Conservation (phyloP, 371 early-diverging fungal species). For the Parasitella parasitica region DNA sequence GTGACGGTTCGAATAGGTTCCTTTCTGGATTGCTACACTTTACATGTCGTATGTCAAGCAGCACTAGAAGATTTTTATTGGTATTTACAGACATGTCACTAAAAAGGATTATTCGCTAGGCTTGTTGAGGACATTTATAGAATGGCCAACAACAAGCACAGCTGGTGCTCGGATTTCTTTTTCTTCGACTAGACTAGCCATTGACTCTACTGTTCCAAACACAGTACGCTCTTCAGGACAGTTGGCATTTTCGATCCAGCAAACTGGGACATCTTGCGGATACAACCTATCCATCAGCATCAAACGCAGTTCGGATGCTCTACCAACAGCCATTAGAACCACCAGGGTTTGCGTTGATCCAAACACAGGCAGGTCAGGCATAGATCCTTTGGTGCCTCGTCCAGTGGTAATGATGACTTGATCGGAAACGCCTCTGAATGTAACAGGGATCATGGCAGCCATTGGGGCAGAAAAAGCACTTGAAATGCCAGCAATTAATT, state of each 20-base stretch:
- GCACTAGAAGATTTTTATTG: background rate
- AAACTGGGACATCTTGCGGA: conserved; percentile 59
- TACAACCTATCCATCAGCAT: conserved; percentile 58
- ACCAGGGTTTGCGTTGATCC: conserved; percentile 71
- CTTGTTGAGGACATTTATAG: conserved; percentile 17
- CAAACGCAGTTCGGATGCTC: conserved; percentile 59
- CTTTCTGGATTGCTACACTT: too few species aligned
- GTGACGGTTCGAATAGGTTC: background rate
- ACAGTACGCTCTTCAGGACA: conserved; percentile 63
- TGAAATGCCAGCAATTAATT: conserved; percentile 80
- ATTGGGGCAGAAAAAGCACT: conserved; percentile 75
- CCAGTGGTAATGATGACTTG: conserved; percentile 84
- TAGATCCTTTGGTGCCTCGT: conserved; percentile 66
- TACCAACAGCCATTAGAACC: conserved; percentile 81
- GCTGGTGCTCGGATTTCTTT: conserved; percentile 68
- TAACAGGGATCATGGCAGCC: conserved; percentile 74
- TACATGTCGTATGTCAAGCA: too few species aligned
- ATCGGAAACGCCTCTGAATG: conserved; percentile 78
- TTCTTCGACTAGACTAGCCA: conserved; percentile 49
- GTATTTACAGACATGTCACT: background rate
- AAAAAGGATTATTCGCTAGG: too few species aligned
- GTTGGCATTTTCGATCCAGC: conserved; percentile 73
- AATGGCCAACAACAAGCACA: conserved; percentile 64
- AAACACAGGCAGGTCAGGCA: conserved; percentile 74
- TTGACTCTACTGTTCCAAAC: conserved; percentile 53